phyloP scores from a whole-genome alignment of 1,284 basidiomycete species.

The Coriolopsis trogii region DNA sequence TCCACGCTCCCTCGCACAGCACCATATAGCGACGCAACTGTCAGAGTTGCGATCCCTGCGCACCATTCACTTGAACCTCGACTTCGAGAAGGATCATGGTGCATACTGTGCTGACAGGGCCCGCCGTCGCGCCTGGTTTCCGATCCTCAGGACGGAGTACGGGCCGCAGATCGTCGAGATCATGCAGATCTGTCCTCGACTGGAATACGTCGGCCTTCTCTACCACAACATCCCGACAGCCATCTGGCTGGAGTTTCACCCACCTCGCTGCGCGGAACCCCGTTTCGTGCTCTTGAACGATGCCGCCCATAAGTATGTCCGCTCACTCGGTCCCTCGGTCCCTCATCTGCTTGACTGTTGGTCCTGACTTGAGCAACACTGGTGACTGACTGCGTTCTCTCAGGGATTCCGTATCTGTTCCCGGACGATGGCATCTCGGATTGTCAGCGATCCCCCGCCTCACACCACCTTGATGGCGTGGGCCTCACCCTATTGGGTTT shows the following conservation, averaged over 20 bases:
- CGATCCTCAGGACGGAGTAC: background rate
- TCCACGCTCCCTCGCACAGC: background rate
- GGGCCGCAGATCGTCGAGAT: background rate
- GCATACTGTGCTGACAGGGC: background rate
- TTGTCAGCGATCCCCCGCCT: too few species aligned
- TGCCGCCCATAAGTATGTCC: too few species aligned
- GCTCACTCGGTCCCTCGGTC: too few species aligned
- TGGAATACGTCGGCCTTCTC: background rate
- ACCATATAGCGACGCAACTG: background rate
- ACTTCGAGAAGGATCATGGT: conserved; percentile 1
- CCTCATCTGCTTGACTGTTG: too few species aligned
- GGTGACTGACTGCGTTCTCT: too few species aligned
- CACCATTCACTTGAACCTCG: conserved; percentile 3
- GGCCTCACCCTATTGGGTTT: too few species aligned
- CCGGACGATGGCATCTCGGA: too few species aligned
- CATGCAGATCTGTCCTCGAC: background rate
- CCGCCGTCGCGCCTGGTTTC: background rate
- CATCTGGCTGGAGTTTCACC: background rate
- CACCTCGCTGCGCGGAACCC: too few species aligned
- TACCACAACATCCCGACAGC: background rate
- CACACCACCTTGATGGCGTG: too few species aligned
- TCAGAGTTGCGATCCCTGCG: background rate
- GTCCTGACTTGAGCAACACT: too few species aligned
- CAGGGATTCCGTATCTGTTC: too few species aligned
- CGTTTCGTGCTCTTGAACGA: too few species aligned